Conservation (phyloP, 2,329 filamentous ascomycete genomes). For the Phyllosticta ampelicida region DNA sequence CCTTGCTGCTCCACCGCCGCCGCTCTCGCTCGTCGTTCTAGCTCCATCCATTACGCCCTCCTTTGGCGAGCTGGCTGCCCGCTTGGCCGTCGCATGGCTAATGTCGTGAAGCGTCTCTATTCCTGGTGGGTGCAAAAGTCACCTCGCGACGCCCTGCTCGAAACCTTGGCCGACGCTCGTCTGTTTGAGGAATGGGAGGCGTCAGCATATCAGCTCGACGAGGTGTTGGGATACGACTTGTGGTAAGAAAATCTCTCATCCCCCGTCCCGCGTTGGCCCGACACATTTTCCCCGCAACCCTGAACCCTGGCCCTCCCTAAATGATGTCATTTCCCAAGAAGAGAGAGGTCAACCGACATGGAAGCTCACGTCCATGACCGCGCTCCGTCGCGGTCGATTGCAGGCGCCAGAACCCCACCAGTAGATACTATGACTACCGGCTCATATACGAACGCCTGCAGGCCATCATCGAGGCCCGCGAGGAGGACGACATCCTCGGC, state of each 20-base stretch:
- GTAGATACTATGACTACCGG: slow-evolving; percentile 74
- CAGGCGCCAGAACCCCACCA: slow-evolving; percentile 73
- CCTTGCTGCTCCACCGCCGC: background rate
- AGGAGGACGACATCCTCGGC: slow-evolving; percentile 60
- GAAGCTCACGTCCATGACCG: background rate
- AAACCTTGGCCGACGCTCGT: slow-evolving; percentile 54
- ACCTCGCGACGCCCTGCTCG: slow-evolving; percentile 53
- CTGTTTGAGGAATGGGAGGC: slow-evolving; percentile 80
- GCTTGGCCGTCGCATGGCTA: slow-evolving; percentile 6
- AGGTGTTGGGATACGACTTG: slow-evolving; percentile 65
- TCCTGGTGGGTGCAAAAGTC: slow-evolving; percentile 57
- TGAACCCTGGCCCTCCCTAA: background rate
- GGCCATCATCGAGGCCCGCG: slow-evolving; percentile 57
- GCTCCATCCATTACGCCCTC: background rate
- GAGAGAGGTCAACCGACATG: background rate
- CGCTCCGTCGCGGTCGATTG: background rate
- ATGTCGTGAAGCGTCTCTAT: slow-evolving; percentile 48
- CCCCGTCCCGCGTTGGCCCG: background rate
- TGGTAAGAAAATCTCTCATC: slow-evolving; percentile 44
- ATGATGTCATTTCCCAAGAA: background rate
- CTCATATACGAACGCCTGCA: slow-evolving; percentile 70
- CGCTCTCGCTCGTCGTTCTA: background rate
- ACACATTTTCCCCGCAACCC: background rate
- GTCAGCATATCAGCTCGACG: slow-evolving; percentile 73
- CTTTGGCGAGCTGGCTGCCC: background rate